Evolutionary conservation across 768 basidiomycete species (phyloP), one percentile per base, ranked within the genome.

Genomic region (Rhodotorula diobovata): DNA sequence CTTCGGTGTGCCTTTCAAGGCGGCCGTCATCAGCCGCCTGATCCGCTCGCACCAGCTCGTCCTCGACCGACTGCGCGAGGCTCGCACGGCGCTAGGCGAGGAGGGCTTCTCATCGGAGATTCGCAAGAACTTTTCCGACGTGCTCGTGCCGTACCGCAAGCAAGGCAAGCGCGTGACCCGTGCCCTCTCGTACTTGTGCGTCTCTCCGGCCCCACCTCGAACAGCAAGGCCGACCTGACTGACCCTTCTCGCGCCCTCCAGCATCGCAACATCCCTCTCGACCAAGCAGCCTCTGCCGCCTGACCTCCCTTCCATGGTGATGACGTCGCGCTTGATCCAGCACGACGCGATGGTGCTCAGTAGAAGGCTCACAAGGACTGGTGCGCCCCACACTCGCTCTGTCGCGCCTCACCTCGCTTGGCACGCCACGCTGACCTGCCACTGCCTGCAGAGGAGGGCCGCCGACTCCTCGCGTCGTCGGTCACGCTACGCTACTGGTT

Each of bases 401-500:
- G 4, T 10, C 12, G 9, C n/a, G 30, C n/a, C 50, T 51, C 7
- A 4, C n/a, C 28, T 7, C 21, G 12, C 50, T 30, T 25, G 6
- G 50, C 7, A 14, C 50, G 4, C 4, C 50, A 4, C n/a, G n/a
- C n/a, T n/a, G n/a, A n/a, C n/a, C n/a, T n/a, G n/a, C n/a, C n/a
- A n/a, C n/a, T n/a, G 28, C 20, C n/a, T 46, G 32, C 74, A 70
- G 21, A 32, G 56, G 11, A 53, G 15, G 70, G 74, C 6, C 67
- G 69, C 39, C 54, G 55, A 14, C 67, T 70, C 28, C 59, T 75
- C 7, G 53, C 58, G 10, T 34, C 60, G 15, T 68, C 70, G 2
- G 74, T 65, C 0, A 72, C 69, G 55, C 46, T 75, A 30, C 56
- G 74, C 8, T 75, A 75, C 54, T 75, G 74, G 74, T 72, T 70